Evolutionary conservation across 352 stramenopile species (phyloP).

Genomic region (Plasmopara halstedii): DNA sequence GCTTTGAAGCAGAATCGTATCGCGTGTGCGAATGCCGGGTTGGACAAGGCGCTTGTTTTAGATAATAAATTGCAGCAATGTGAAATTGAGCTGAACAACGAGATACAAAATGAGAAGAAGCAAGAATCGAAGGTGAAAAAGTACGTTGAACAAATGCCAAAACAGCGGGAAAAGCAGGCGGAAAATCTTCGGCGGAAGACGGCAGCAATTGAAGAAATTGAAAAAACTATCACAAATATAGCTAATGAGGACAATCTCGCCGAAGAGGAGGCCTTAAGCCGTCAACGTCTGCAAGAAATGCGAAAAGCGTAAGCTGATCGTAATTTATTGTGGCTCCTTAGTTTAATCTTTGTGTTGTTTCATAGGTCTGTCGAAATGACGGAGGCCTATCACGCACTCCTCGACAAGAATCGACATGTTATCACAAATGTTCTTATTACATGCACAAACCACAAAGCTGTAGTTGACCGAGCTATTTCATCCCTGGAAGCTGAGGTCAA

Average conservation of each 20-base stretch:
- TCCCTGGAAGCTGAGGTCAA: conserved; percentile 51
- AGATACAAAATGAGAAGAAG: conserved; percentile 45
- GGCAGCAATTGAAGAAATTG: conserved; percentile 52
- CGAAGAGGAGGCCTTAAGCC: conserved; percentile 32
- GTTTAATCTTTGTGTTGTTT: neutral
- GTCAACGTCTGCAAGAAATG: conserved; percentile 33
- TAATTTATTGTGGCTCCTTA: too few relatives aligned
- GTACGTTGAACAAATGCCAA: conserved; percentile 41
- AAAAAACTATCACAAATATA: conserved; percentile 63
- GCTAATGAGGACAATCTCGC: conserved; percentile 47
- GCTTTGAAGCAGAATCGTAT: conserved; percentile 61
- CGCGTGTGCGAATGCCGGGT: conserved; percentile 39
- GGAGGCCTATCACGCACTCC: conserved; percentile 35
- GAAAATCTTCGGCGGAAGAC: conserved; percentile 37
- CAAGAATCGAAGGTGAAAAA: conserved; percentile 41
- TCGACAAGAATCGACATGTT: conserved; percentile 56
- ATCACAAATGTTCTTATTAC: conserved; percentile 51
- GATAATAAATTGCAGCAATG: conserved; percentile 46
- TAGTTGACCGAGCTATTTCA: conserved; percentile 47
- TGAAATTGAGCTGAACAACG: conserved; percentile 40
- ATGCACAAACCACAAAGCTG: conserved; percentile 62
- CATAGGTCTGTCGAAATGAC: conserved; percentile 41
- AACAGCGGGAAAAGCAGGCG: conserved; percentile 43
- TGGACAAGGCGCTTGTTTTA: conserved; percentile 52
- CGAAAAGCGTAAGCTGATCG: conserved; percentile 48